Base-by-base conservation (phyloP, 192 early-diverging fungal species). In the Linnemannia elongata region DNA sequence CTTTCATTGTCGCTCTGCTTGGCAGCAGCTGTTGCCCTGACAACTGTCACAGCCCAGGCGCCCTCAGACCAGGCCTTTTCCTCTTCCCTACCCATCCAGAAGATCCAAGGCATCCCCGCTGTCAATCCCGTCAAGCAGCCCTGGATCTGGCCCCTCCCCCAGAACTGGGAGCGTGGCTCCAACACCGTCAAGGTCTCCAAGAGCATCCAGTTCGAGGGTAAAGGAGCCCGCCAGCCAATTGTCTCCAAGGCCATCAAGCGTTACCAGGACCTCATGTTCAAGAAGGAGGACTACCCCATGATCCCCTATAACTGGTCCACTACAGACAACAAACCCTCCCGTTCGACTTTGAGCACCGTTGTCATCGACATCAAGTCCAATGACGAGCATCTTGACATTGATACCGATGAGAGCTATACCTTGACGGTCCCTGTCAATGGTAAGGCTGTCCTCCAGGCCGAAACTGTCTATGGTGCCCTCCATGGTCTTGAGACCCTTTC, bases 371-470 rank as follows among this genome's bases (percentile, higher is more conserved):
- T 77, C 30, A 74, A 70, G 73, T 57, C 69, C 39, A 77, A 79
- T 15, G 83, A 89, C 75, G 89, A 76, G 57, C 83, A 88, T 8
- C 89, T 94, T 18, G 72, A 75, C 39, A 75, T 94, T 36, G 91
- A 89, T 52, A 92, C 89, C 1, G 92, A 94, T 81, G 94, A 94
- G 88, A 93, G 92, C 36, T 94, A 94, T 80, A 85, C 84, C 42
- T 89, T 94, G 75, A 88, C 84, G 35, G 89, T 94, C 27, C 93
- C 94, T 22, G 72, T 45, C n/a, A 69, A 60, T n/a, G 54, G 81
- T 0, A 80, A 73, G 30, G 78, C 81, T 70, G 12, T 73, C 35
- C 77, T 91, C 41, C 78, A 77, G 49, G 89, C 92, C 0, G 27
- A 78, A 27, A 89, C 82, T n/a, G 55, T 88, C 42, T 90, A 88